Base-by-base conservation (phyloP, 768 basidiomycete species). In the Termitomyces sp. region DNA sequence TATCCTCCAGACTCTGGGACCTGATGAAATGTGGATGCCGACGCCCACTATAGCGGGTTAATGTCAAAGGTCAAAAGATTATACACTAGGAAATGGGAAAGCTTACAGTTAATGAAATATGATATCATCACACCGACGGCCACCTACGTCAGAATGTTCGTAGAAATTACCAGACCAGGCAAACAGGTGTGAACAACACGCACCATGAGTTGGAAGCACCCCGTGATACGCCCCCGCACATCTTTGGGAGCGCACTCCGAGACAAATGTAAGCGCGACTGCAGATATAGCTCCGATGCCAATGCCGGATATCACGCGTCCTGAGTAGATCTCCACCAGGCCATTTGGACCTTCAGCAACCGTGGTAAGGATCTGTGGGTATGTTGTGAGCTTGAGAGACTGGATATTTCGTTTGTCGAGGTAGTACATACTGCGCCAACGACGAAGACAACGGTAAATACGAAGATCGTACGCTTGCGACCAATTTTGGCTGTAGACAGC, bases 201-300 rank as follows among this genome's bases (percentile, higher is more conserved):
- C 35, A 83, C 92, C 84, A 92, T 88, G 71, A 95, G 85, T 70
- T 95, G 93, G 81, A 94, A 94, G 33, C 90, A 68, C 32, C 92
- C 92, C 0, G 91, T 94, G 65, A 94, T 90, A 45, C 91, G 82
- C 5, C 93, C 93, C 62, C 94, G 88, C 3, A 93, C 90, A 24
- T 91, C 81, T 69, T 94, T 95, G 7, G 94, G 94, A 1, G 88
- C 81, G 72, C 92, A 93, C 73, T 96, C 94, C 12, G 90, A 89
- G 22, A 95, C 92, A 68, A 85, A 96, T 0, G 92, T 86, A 5
- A 93, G 94, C 1, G 92, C 85, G 7, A 94, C 88, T 28, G 88
- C 85, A 7, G 79, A 92, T 66, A 94, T 92, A 9, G 81, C 89
- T 63, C 94, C 94, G 55, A 95, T 89, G 33, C 92, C 94, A 38